phyloP scores from a whole-genome alignment of 2,329 filamentous ascomycete species.

The Colletotrichum truncatum region DNA sequence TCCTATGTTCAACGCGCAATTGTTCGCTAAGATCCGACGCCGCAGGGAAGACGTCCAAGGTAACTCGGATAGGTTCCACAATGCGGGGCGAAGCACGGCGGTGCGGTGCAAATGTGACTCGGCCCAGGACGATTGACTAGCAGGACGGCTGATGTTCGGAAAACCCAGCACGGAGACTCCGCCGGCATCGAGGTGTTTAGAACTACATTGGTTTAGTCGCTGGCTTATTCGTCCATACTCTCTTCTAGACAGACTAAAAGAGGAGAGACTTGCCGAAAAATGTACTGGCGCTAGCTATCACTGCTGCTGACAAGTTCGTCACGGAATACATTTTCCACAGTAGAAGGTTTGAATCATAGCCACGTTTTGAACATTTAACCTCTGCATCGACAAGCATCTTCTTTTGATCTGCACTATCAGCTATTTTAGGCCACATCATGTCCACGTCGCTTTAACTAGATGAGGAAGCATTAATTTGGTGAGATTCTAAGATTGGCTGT shows the following conservation, averaged over 20 bases:
- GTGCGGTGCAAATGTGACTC: conserved; percentile 3
- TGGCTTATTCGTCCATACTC: neutral
- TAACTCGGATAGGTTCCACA: neutral
- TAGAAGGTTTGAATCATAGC: no score
- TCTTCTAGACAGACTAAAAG: no score
- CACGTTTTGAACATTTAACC: no score
- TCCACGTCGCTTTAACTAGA: no score
- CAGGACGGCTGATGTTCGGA: neutral
- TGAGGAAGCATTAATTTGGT: no score
- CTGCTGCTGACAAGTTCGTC: neutral
- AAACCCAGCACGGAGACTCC: neutral
- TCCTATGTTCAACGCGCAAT: neutral
- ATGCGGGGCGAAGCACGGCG: conserved; percentile 3
- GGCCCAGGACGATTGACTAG: neutral
- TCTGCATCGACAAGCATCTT: no score
- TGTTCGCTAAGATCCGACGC: neutral
- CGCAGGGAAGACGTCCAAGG: neutral
- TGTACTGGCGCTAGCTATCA: no score
- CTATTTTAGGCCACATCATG: no score
- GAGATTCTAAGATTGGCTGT: no score
- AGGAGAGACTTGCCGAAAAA: no score
- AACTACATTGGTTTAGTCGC: neutral
- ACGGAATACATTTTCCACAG: neutral
- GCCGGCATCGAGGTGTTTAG: neutral
- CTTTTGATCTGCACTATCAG: no score